These are phyloP conservation scores for Zoysia matrella DNA, from an alignment of 202 grass and related monocot genomes.

Conservation along the genomic window DNA sequence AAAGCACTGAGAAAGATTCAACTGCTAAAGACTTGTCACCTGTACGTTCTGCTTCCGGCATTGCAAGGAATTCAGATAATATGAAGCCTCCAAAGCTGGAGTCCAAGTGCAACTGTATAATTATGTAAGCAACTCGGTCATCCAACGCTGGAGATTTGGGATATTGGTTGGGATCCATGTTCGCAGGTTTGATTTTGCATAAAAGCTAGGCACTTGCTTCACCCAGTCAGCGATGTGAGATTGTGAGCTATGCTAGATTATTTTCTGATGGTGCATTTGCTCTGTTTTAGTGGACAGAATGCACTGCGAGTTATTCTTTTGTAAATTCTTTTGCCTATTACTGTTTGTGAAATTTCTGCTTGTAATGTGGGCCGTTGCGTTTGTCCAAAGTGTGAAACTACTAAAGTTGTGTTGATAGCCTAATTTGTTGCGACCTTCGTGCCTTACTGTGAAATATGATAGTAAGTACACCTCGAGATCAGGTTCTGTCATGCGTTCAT, in stretches of 20 bases:
- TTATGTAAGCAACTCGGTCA: too few species aligned
- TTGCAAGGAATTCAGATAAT: too few species aligned
- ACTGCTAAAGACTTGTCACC: too few species aligned
- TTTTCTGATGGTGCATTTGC: slow-evolving; percentile 53
- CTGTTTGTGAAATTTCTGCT: slow-evolving; percentile 29
- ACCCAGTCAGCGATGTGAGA: too few species aligned
- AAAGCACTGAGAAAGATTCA: too few species aligned
- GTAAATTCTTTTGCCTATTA: slow-evolving; percentile 40
- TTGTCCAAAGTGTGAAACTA: slow-evolving; percentile 9
- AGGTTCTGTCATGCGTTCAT: background rate
- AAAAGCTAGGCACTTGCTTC: too few species aligned
- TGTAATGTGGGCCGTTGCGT: slow-evolving; percentile 21
- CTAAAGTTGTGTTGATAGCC: slow-evolving; percentile 48
- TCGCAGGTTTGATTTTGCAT: too few species aligned
- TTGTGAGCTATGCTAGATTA: slow-evolving; percentile 31
- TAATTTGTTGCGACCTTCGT: slow-evolving; percentile 24
- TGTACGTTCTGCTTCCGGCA: too few species aligned
- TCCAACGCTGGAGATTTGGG: too few species aligned
- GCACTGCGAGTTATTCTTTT: slow-evolving; percentile 64
- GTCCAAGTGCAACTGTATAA: too few species aligned
- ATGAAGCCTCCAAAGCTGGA: too few species aligned
- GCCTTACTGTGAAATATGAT: background rate
- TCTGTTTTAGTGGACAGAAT: slow-evolving; percentile 61
- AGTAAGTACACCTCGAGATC: background rate
- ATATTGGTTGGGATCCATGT: too few species aligned